A percentile compares a stretch with the other conserved stretches of the same genome.
Evolutionary conservation across 2,329 filamentous ascomycete species (phyloP).

Genomic region (Canariomyces notabilis): DNA sequence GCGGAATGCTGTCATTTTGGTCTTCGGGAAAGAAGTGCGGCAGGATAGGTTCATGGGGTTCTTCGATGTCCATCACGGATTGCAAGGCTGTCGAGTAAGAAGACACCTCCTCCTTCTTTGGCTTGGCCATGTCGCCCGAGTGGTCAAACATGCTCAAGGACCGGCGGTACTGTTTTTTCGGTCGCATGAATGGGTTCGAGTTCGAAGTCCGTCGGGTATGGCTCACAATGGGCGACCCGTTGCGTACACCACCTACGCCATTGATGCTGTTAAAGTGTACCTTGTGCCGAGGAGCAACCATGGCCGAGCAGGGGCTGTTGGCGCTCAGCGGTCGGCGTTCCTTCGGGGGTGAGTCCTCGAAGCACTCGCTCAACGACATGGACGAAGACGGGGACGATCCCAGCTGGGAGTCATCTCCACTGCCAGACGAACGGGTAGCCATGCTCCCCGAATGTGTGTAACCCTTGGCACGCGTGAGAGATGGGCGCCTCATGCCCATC

Average conservation of each 20-base stretch:
- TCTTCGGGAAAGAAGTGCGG: slow-evolving; percentile 81
- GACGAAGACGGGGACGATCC: slow-evolving; percentile 48
- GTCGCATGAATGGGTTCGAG: slow-evolving; percentile 67
- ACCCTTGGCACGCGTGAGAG: slow-evolving; percentile 68
- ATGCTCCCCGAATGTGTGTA: slow-evolving; percentile 65
- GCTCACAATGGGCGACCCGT: slow-evolving; percentile 67
- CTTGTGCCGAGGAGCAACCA: slow-evolving; percentile 54
- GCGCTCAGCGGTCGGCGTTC: slow-evolving; percentile 59
- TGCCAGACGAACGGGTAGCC: slow-evolving; percentile 61
- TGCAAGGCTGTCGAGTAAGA: slow-evolving; percentile 51
- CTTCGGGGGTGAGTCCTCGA: slow-evolving; percentile 71
- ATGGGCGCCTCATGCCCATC: slow-evolving; percentile 66
- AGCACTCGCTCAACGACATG: slow-evolving; percentile 73
- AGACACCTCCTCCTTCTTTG: slow-evolving; percentile 58
- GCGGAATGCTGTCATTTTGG: slow-evolving; percentile 78
- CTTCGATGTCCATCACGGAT: slow-evolving; percentile 80
- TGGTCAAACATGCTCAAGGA: slow-evolving; percentile 98
- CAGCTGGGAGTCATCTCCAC: slow-evolving; percentile 30
- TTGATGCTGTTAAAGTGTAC: slow-evolving; percentile 57
- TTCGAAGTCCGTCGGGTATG: slow-evolving; percentile 70
- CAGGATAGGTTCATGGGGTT: slow-evolving; percentile 65
- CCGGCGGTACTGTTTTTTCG: slow-evolving; percentile 82
- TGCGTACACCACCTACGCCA: slow-evolving; percentile 51
- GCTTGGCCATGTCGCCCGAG: slow-evolving; percentile 79
- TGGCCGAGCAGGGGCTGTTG: slow-evolving; percentile 48